Base-by-base conservation (phyloP, 257 asterid species). In the Misopates orontium region DNA sequence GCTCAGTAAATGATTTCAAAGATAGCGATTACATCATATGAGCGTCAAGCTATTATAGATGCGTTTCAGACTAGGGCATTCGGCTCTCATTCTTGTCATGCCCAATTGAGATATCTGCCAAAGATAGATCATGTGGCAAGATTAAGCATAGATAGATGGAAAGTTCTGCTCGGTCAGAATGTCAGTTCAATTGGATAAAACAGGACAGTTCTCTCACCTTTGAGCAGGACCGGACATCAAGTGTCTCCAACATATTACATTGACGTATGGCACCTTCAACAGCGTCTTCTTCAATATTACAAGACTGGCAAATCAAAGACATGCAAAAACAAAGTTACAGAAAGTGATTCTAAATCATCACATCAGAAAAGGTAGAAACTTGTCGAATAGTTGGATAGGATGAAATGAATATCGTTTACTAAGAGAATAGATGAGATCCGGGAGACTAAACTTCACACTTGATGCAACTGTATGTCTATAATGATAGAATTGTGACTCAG, bases 151-250 rank as follows among this genome's bases (percentile, higher is more conserved):
- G 10, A 20, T 8, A 12, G 9, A 14, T 41, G 13, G 54, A 22
- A 0, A 22, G 39, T 19, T 10, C 5, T 41, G 14, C 52, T 14
- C 24, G 31, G 28, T 17, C n/a, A n/a, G n/a, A n/a, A 51, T 17
- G 19, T 18, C 10, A 51, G 59, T 20, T 11, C 8, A 64, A 28
- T n/a, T n/a, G 14, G 25, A 51, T 44, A 56, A n/a, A 11, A 17
- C 24, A 32, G 15, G 16, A 53, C 1, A 57, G 52, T 7, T 16
- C 3, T 25, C 66, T 55, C 40, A 90, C 99, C 96, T 90, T 94
- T 0, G 93, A 89, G 71, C 99, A 94, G 70, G 81, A 86, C 47
- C 99, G 99, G 49, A 94, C 98, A 56, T 94, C 99, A 13, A 94
- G 96, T 0, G 99, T 94, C 95, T 94, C 98, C 69, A 94, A 83